Base-by-base conservation (phyloP, 257 asterid genomes). In the Striga asiatica region DNA sequence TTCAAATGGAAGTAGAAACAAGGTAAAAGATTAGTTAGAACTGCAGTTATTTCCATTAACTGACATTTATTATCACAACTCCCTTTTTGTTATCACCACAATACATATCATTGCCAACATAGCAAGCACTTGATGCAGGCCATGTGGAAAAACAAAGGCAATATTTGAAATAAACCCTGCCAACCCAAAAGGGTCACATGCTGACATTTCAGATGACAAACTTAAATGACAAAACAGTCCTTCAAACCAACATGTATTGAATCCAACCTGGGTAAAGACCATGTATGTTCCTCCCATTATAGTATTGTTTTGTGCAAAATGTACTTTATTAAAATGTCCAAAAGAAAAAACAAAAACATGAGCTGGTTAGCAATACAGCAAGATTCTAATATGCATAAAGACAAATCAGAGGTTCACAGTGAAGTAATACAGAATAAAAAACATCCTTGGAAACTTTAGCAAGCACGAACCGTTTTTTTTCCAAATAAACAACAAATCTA, bases 291-390 rank as follows among this genome's bases (percentile, higher is more conserved):
- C 52, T 61, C 64, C 49, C 34, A 58, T 51, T 61, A 56, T 23
- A 51, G 63, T 42, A 34, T 62, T 50, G 46, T 55, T 60, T 21
- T 11, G 38, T 42, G 28, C 32, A 50, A n/a, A n/a, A 37, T 55
- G 34, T 28, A 47, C 67, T 58, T 58, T 62, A 50, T 47, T 41
- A 19, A 20, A 12, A 20, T 24, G 56, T 53, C 65, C 66, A 49
- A 56, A 72, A 60, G 50, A 34, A 6, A 32, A 68, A 60, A 49
- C 2, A 41, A 29, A 29, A 1, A 68, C 66, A 65, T 71, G 75
- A 75, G 86, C 78, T 80, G 84, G 63, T 54, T 58, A 45, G 76
- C 79, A 77, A 53, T 34, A 66, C 1, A 51, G 17, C 49, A 66
- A 39, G 28, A 39, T 37, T 65, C 68, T 20, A 64, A 56, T 2